These are phyloP conservation scores for Globisporangium uncinulatum DNA, from an alignment of 352 stramenopile species.

Conservation along the genomic window DNA sequence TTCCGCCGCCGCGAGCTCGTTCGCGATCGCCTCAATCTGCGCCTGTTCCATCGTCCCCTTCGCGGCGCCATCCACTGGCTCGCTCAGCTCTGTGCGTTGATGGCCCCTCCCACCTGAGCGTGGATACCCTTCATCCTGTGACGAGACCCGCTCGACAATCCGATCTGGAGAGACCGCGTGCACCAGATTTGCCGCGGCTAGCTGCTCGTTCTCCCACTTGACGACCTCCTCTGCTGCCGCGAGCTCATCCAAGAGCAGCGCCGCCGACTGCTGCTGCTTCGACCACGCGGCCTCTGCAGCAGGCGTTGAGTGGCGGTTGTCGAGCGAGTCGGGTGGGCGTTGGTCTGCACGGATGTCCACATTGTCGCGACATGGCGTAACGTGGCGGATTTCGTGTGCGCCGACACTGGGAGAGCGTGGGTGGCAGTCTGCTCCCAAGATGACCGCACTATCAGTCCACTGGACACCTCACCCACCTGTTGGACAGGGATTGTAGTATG, in stretches of 20 bases:
- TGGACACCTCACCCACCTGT: too few species aligned
- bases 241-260: slow-evolving; percentile 18
- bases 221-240: slow-evolving; percentile 16
- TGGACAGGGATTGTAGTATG: too few species aligned
- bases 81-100: slow-evolving; percentile 19
- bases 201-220: slow-evolving; percentile 18
- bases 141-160: neutral
- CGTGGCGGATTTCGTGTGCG: neutral
- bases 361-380: neutral
- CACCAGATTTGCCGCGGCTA: slow-evolving; percentile 1
- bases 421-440: too few species aligned
- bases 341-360: neutral
- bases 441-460: too few species aligned
- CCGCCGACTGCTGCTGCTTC: neutral
- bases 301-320: slow-evolving; percentile 6
- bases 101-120: neutral
- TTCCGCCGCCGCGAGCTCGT: slow-evolving; percentile 9
- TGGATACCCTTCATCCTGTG: neutral
- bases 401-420: too few species aligned
- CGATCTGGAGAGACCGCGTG: slow-evolving; percentile 12
- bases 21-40: slow-evolving; percentile 7
- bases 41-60: slow-evolving; percentile 40
- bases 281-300: neutral
- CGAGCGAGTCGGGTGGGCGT: neutral
- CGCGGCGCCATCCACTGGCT: slow-evolving; percentile 27